phyloP scores from a whole-genome alignment of 2,329 filamentous ascomycete species.

The Diplodia mutila region DNA sequence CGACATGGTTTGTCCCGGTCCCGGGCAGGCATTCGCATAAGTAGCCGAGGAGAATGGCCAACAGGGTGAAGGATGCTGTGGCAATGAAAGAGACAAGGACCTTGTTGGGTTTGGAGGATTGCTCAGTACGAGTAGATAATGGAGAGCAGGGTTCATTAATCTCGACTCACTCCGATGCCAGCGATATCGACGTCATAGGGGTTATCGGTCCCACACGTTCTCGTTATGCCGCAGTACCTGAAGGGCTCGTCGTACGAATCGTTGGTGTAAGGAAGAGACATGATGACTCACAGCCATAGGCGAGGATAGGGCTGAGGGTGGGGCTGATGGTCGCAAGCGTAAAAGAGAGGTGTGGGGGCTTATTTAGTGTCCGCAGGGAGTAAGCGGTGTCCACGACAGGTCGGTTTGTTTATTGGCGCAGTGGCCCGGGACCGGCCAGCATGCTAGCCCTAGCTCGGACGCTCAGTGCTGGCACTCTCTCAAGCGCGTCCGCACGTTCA shows the following conservation, averaged over 20 bases:
- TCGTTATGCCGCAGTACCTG: conserved; percentile 5
- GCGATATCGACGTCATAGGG: conserved; percentile 18
- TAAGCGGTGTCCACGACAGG: no score
- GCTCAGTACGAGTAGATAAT: neutral
- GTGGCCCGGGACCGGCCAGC: neutral
- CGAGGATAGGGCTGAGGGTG: neutral
- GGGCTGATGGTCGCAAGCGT: neutral
- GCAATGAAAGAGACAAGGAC: conserved; percentile 12
- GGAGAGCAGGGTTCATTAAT: neutral
- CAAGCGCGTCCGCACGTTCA: conserved; percentile 60
- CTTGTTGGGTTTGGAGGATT: neutral
- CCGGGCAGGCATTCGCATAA: conserved; percentile 12
- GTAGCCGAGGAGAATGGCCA: conserved; percentile 9
- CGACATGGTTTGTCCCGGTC: conserved; percentile 4
- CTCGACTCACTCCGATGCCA: conserved; percentile 9
- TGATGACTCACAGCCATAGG: neutral
- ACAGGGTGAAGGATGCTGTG: conserved; percentile 9
- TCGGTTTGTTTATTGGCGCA: neutral
- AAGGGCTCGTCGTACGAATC: neutral
- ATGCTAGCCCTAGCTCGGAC: neutral
- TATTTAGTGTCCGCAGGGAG: neutral
- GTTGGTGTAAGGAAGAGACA: conserved; percentile 2
- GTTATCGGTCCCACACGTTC: neutral
- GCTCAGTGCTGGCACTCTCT: conserved; percentile 27
- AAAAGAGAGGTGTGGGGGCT: neutral